Base-by-base conservation (phyloP, 345 rosid species). In the Lepidium sativum region DNA sequence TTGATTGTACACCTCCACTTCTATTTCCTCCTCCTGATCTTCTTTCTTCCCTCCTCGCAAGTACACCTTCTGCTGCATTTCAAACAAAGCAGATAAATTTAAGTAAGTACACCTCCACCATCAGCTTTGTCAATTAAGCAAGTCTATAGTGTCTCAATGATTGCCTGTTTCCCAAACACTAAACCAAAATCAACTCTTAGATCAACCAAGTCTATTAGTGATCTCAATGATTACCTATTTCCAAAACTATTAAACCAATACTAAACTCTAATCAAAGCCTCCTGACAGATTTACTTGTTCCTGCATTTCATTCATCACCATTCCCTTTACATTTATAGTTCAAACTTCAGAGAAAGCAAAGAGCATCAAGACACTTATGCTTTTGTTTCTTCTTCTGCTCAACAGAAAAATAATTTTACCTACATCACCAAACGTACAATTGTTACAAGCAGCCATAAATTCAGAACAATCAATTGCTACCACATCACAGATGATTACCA, bases 1-100 rank as follows among this genome's bases (percentile, higher is more conserved):
- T 75, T 90, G 96, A 56, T 80, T 85, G 82, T 80, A 86, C 32
- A 82, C 86, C 49, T 91, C 89, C 35, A 83, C 70, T 72, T 86
- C 95, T 35, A 79, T 58, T n/a, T 81, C 79, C 65, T 83, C 84
- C 42, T 82, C 81, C 12, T 65, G 2, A 23, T 81, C 82, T 76
- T 73, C 59, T 71, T 71, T 70, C 74, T 29, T 27, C 42, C 65
- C 79, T 35, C 73, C 65, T 44, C 78, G 45, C 60, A 71, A 77
- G 17, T 65, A 56, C 14, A 76, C 78, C 51, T 58, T 69, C 16
- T 59, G 80, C 83, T 83, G 78, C 77, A 68, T 14, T 69, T 69
- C 37, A 33, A 40, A 32, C 9, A 48, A 55, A 48, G 17, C 29
- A n/a, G n/a, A n/a, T n/a, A n/a, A n/a, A n/a, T n/a, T n/a, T n/a